A percentile compares a stretch with the other conserved stretches of the same genome.
These are phyloP conservation scores for Chaetomium strumarium DNA, from an alignment of 2,329 filamentous ascomycete genomes.

Conservation along the genomic window DNA sequence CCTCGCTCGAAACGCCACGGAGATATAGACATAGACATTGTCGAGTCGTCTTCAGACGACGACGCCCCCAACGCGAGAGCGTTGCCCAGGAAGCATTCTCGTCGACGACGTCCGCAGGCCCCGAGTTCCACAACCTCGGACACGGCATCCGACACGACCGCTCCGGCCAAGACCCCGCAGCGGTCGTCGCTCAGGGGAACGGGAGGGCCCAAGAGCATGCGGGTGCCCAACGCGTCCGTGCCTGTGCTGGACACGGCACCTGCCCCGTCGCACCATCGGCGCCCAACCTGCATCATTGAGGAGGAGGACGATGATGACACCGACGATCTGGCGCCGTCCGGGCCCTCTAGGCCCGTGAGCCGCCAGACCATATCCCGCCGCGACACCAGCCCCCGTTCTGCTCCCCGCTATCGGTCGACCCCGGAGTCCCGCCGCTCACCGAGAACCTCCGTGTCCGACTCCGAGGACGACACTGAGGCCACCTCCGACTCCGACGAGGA, in stretches of 20 bases:
- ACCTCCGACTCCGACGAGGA: conserved; percentile 33
- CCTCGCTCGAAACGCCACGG: conserved; percentile 28
- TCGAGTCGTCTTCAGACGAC: conserved; percentile 22
- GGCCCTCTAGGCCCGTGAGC: conserved; percentile 26
- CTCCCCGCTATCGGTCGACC: conserved; percentile 34
- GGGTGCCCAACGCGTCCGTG: conserved; percentile 28
- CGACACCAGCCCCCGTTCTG: conserved; percentile 31
- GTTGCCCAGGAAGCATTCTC: conserved; percentile 15
- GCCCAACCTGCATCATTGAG: conserved; percentile 23
- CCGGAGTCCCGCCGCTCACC: conserved; percentile 26
- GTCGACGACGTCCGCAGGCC: conserved; percentile 15
- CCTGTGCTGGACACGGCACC: conserved; percentile 25
- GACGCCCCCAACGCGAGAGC: conserved; percentile 18
- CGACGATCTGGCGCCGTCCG: conserved; percentile 15
- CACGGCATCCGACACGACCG: conserved; percentile 16
- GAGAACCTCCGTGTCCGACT: conserved; percentile 32
- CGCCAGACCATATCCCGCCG: conserved; percentile 23
- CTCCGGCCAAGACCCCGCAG: conserved; percentile 15
- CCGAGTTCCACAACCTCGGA: conserved; percentile 16
- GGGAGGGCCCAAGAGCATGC: conserved; percentile 26
- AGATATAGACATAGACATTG: conserved; percentile 22
- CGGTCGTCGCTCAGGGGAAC: conserved; percentile 9
- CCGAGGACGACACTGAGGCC: conserved; percentile 36
- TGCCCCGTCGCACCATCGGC: conserved; percentile 15
- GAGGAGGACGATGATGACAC: conserved; percentile 26